phyloP scores from a whole-genome alignment of 345 rosid species.

The Dipteronia dyeriana region DNA sequence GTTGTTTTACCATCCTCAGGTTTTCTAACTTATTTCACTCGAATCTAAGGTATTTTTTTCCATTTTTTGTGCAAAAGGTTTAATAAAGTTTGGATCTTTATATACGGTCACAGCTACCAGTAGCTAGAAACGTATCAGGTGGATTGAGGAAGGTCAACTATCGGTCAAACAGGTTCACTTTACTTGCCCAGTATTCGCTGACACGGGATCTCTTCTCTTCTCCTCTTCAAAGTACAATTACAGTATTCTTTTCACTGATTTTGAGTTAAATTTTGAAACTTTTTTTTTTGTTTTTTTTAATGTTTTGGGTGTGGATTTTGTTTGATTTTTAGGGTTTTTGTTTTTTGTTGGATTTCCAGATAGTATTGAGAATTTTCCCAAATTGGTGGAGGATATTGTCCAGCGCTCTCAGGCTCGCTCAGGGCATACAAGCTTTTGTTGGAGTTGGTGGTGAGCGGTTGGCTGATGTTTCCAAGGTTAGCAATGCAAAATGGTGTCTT shows the following conservation, averaged over 20 bases:
- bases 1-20: slow-evolving; percentile 40
- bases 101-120: slow-evolving; percentile 30
- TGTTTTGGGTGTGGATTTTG: not conserved
- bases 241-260: slow-evolving; percentile 10
- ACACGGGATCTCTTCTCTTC: slow-evolving; percentile 70
- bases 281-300: not conserved
- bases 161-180: slow-evolving; percentile 40
- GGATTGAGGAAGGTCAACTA: slow-evolving; percentile 44
- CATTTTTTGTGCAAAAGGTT: not conserved
- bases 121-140: slow-evolving; percentile 23
- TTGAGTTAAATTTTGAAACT: not conserved
- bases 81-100: not conserved
- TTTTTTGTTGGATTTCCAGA: slow-evolving; percentile 36
- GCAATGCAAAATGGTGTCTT: not conserved
- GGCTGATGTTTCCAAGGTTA: slow-evolving; percentile 74
- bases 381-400: slow-evolving; percentile 82
- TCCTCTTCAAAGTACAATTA: slow-evolving; percentile 83
- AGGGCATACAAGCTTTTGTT: slow-evolving; percentile 88
- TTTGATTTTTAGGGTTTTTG: not conserved
- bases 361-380: slow-evolving; percentile 70
- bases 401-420: slow-evolving; percentile 79
- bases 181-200: slow-evolving; percentile 71
- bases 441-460: slow-evolving; percentile 96
- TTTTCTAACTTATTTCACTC: not conserved
- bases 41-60: not conserved